These are phyloP conservation scores for Pleurotus citrinopileatus DNA, from an alignment of 768 basidiomycete genomes.

Conservation along the genomic window DNA sequence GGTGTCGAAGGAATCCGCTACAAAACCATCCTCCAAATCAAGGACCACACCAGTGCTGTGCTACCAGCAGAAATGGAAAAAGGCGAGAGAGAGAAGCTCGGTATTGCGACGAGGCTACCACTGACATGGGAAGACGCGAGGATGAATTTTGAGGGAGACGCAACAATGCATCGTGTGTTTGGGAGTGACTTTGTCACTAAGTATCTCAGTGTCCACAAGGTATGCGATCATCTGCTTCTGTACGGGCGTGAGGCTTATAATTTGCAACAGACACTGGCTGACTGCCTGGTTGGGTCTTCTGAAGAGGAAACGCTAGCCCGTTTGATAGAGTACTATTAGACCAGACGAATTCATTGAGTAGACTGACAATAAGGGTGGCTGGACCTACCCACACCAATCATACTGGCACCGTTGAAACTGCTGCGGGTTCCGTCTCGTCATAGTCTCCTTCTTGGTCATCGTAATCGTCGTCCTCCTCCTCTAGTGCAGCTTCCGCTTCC, in stretches of 20 bases:
- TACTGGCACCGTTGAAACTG: neutral
- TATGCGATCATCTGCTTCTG: conserved; percentile 18
- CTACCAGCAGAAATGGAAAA: conserved; percentile 42
- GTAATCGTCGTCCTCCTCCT: conserved; percentile 62
- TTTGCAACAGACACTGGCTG: conserved; percentile 1
- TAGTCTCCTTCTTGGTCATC: conserved; percentile 40
- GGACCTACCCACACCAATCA: neutral
- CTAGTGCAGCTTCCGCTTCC: conserved; percentile 73
- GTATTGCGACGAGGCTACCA: conserved; percentile 52
- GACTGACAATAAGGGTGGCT: neutral
- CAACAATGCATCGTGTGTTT: conserved; percentile 25
- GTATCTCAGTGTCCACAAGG: conserved; percentile 52
- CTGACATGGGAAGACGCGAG: conserved; percentile 21
- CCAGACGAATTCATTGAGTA: neutral
- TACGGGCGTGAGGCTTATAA: neutral
- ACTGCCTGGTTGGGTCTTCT: neutral
- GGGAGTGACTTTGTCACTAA: conserved; percentile 43
- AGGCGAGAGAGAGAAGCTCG: conserved; percentile 38
- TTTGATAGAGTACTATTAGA: neutral
- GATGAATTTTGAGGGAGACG: neutral
- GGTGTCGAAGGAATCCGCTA: conserved; percentile 52
- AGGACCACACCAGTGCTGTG: conserved; percentile 29
- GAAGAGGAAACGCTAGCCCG: neutral
- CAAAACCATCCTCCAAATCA: conserved; percentile 30
- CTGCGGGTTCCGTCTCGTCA: conserved; percentile 23